Percentiles rank a stretch among this genome's conserved stretches.
phyloP scores from a whole-genome alignment of 2,329 filamentous ascomycete genomes.

The Arthrobotrys musiformis region DNA sequence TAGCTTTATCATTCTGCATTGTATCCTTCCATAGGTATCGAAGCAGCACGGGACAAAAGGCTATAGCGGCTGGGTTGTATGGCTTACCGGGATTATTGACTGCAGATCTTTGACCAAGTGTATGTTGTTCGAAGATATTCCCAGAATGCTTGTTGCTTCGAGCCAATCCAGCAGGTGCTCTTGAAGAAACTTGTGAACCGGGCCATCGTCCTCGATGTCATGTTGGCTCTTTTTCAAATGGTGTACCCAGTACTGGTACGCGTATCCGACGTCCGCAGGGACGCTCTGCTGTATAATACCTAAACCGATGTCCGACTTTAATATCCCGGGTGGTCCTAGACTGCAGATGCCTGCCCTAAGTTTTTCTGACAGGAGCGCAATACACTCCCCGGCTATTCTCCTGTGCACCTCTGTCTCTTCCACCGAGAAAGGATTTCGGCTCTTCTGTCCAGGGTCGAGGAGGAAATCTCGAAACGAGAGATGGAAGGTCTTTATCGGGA shows the following conservation, averaged over 20 bases:
- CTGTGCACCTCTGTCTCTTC: slow-evolving; percentile 61
- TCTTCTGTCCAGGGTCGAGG: slow-evolving; percentile 56
- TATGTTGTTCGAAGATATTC: background rate
- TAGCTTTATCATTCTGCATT: no score
- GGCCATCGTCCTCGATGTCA: background rate
- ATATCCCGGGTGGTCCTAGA: background rate
- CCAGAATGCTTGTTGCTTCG: slow-evolving; percentile 15
- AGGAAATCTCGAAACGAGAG: slow-evolving; percentile 60
- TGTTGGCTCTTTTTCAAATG: background rate
- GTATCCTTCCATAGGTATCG: no score
- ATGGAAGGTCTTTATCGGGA: slow-evolving; percentile 5
- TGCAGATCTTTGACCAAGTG: background rate
- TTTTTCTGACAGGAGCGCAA: slow-evolving; percentile 61
- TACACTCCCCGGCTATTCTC: slow-evolving; percentile 61
- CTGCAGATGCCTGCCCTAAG: slow-evolving; percentile 58
- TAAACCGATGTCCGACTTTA: slow-evolving; percentile 56
- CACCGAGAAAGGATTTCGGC: slow-evolving; percentile 61
- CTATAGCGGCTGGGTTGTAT: no score
- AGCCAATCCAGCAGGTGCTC: slow-evolving; percentile 23
- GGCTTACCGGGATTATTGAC: no score
- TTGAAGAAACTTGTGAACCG: background rate
- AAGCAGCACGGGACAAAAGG: no score
- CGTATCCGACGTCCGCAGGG: slow-evolving; percentile 60
- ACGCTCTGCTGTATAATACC: background rate
- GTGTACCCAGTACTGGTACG: no score